phyloP scores from a whole-genome alignment of 2,329 filamentous ascomycete species.

The Pseudogymnoascus sp. region DNA sequence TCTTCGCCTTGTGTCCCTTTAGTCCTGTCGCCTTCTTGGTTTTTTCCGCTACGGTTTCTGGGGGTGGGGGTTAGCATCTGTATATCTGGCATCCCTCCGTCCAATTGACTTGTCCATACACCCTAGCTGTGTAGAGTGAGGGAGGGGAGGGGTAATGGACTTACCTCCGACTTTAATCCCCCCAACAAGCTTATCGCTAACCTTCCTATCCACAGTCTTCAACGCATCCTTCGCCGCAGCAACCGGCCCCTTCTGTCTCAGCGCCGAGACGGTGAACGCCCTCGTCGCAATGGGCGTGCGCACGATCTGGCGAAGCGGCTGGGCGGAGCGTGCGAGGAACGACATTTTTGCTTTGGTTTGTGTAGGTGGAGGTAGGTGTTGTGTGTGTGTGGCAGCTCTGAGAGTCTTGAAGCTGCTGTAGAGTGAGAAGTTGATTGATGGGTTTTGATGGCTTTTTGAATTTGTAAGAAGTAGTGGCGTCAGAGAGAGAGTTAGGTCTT shows the following conservation, averaged over 20 bases:
- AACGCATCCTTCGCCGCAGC: conserved; percentile 51
- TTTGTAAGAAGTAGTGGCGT: background rate
- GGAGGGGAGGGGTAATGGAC: background rate
- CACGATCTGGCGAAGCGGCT: background rate
- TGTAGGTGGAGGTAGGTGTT: background rate
- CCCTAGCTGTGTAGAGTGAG: too few species aligned
- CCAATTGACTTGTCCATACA: too few species aligned
- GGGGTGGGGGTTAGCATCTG: conserved; percentile 9
- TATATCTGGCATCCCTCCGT: too few species aligned
- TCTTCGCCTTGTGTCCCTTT: conserved; percentile 15
- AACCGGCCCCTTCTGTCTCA: background rate
- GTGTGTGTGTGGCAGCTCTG: background rate
- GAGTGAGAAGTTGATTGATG: background rate
- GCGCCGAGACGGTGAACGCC: background rate
- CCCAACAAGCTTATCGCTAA: conserved; percentile 52
- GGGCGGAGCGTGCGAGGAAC: background rate
- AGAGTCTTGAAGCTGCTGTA: background rate
- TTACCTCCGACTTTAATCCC: conserved; percentile 51
- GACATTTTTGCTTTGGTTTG: background rate
- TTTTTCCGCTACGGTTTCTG: conserved; percentile 36
- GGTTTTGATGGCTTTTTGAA: background rate
- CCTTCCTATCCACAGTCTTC: conserved; percentile 49
- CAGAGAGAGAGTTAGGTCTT: background rate
- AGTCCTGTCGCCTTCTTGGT: conserved; percentile 38
- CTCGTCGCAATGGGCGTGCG: background rate